Conservation (phyloP, 352 stramenopile species). For the Globisporangium uncinulatum region DNA sequence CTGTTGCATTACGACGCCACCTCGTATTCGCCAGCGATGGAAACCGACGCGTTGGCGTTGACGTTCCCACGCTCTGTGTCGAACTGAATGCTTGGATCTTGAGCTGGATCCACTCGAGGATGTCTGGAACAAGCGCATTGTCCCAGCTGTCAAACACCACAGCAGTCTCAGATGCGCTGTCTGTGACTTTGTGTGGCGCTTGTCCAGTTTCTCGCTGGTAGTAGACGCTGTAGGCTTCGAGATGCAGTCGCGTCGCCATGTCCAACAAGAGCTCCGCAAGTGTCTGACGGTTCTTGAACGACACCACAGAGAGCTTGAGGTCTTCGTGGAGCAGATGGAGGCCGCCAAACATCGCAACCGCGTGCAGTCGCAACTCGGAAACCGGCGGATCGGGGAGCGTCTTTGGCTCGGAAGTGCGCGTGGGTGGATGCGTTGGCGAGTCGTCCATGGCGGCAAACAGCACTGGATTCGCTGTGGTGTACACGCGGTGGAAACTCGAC, state of each 20-base stretch:
- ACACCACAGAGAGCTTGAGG: slow-evolving; percentile 41
- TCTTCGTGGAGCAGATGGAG: slow-evolving; percentile 76
- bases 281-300: slow-evolving; percentile 21
- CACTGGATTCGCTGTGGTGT: slow-evolving; percentile 36
- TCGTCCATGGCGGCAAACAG: slow-evolving; percentile 31
- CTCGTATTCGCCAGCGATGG: slow-evolving; percentile 11
- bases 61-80: background rate
- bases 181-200: background rate
- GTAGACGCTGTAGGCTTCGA: slow-evolving; percentile 38
- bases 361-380: background rate
- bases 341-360: slow-evolving; percentile 28
- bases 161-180: background rate
- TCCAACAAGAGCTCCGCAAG: slow-evolving; percentile 32
- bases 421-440: slow-evolving; percentile 4
- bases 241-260: slow-evolving; percentile 22
- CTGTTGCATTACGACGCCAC: background rate
- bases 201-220: slow-evolving; percentile 42
- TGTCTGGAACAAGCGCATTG: slow-evolving; percentile 36
- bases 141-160: slow-evolving; percentile 6
- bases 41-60: slow-evolving; percentile 15
- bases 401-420: background rate
- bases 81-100: slow-evolving; percentile 6
- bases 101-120: slow-evolving; percentile 44
- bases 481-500: slow-evolving; percentile 37
- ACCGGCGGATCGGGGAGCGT: background rate